These are phyloP conservation scores for Microcyclosporella mali DNA, from an alignment of 2,329 filamentous ascomycete species.

Conservation along the genomic window DNA sequence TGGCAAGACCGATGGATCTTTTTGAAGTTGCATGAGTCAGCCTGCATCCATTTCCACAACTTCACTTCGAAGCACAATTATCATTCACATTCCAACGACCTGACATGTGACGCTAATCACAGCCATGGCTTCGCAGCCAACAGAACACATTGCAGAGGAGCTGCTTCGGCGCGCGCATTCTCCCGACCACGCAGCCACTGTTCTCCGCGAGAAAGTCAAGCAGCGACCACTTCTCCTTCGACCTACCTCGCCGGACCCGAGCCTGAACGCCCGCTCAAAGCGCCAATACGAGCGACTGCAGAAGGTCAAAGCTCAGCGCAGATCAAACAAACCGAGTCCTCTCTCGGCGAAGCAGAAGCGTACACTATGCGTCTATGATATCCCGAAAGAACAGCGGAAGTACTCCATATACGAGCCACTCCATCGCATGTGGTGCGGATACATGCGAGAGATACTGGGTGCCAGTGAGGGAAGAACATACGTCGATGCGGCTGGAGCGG, in stretches of 20 bases:
- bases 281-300: conserved; percentile 32
- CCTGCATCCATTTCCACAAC: not conserved
- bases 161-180: conserved; percentile 76
- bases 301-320: conserved; percentile 28
- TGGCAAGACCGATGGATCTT: conserved; percentile 1
- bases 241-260: conserved; percentile 60
- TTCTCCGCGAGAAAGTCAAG: conserved; percentile 77
- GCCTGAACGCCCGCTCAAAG: conserved; percentile 49
- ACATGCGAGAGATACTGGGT: conserved; percentile 75
- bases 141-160: conserved; percentile 38
- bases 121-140: conserved; percentile 24
- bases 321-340: conserved; percentile 54
- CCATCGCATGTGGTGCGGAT: conserved; percentile 73
- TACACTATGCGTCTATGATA: conserved; percentile 63
- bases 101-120: conserved; percentile 6
- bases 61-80: not conserved
- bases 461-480: conserved; percentile 38
- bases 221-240: conserved; percentile 74
- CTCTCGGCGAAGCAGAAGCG: conserved; percentile 77
- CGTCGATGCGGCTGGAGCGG: conserved; percentile 56
- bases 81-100: not conserved
- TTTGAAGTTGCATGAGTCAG: conserved; percentile 4
- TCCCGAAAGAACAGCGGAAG: conserved; percentile 61
- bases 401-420: conserved; percentile 74
- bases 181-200: conserved; percentile 60